Conservation (phyloP, 1,139 yeast genomes). For the Pichia sp. region DNA sequence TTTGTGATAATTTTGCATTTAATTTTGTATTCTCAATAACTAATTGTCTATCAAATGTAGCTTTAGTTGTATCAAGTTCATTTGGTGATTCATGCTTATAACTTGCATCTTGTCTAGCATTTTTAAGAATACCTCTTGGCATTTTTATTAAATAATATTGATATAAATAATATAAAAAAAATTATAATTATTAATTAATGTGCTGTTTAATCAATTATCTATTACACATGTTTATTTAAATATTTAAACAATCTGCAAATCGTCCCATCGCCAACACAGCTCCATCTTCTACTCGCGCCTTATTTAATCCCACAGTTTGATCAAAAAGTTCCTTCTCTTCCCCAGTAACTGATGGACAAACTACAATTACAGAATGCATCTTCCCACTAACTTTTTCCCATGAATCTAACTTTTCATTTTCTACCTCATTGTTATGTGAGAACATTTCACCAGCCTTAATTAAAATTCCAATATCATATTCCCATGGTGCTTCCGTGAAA, state of each 20-base stretch:
- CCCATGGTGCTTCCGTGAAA: conserved; percentile 64
- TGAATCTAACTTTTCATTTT: too few relatives aligned
- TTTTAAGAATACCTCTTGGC: conserved; percentile 31
- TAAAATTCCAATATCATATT: conserved; percentile 63
- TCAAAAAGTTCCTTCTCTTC: too few relatives aligned
- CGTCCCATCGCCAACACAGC: conserved; percentile 3
- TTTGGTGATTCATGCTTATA: conserved; percentile 21
- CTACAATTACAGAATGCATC: too few relatives aligned
- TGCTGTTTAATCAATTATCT: too few relatives aligned
- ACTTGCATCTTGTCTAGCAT: conserved; percentile 29
- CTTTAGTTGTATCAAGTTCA: conserved; percentile 10
- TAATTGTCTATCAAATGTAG: conserved; percentile 33
- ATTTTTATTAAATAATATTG: not conserved
- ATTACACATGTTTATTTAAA: too few relatives aligned
- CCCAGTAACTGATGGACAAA: too few relatives aligned
- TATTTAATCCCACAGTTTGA: too few relatives aligned
- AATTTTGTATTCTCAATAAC: conserved; percentile 43
- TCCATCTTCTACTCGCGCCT: conserved; percentile 2
- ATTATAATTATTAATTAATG: too few relatives aligned
- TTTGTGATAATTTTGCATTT: conserved; percentile 31
- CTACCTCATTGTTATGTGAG: conserved; percentile 8
- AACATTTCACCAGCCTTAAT: conserved; percentile 63
- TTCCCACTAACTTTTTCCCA: not conserved
- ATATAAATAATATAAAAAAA: too few relatives aligned
- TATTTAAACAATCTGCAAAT: not conserved